phyloP scores from a whole-genome alignment of 495 filamentous ascomycete species.

The Xylaria nigripes region DNA sequence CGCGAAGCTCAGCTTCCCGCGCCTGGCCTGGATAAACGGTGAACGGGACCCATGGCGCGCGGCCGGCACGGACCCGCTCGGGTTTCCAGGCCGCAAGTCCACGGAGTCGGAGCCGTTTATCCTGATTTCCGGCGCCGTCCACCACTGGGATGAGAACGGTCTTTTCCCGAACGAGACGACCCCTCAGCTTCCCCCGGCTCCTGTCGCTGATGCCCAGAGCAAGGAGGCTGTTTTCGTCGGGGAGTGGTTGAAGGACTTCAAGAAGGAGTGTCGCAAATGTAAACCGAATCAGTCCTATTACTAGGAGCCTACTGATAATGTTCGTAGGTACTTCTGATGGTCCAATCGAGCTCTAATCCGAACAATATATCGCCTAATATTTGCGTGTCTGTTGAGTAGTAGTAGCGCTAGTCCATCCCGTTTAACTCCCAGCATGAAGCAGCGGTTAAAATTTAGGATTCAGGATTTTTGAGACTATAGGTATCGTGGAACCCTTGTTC shows the following conservation, averaged over 20 bases:
- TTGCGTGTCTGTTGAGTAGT: no score
- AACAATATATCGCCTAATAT: no score
- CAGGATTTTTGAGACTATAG: no score
- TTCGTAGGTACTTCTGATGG: slow-evolving; percentile 9
- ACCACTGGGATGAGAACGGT: slow-evolving; percentile 70
- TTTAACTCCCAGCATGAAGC: no score
- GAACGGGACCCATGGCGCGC: slow-evolving; percentile 63
- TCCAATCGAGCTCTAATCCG: slow-evolving; percentile 6
- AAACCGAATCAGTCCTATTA: slow-evolving; percentile 3
- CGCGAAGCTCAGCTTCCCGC: slow-evolving; percentile 54
- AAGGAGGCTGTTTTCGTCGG: slow-evolving; percentile 52
- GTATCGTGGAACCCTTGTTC: no score
- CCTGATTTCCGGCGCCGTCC: slow-evolving; percentile 53
- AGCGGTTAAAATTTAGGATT: no score
- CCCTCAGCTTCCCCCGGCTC: slow-evolving; percentile 42
- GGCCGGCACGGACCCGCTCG: slow-evolving; percentile 53
- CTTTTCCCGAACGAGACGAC: slow-evolving; percentile 52
- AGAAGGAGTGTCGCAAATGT: slow-evolving; percentile 1
- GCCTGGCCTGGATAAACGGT: slow-evolving; percentile 61
- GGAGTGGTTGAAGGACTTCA: slow-evolving; percentile 55
- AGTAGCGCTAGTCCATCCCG: no score
- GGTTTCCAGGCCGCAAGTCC: slow-evolving; percentile 36
- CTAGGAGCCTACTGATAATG: slow-evolving; percentile 4
- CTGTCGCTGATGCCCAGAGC: slow-evolving; percentile 47
- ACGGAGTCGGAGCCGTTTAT: slow-evolving; percentile 54